Conservation (phyloP, 306 rosid species). For the Gastrolobium bilobum region DNA sequence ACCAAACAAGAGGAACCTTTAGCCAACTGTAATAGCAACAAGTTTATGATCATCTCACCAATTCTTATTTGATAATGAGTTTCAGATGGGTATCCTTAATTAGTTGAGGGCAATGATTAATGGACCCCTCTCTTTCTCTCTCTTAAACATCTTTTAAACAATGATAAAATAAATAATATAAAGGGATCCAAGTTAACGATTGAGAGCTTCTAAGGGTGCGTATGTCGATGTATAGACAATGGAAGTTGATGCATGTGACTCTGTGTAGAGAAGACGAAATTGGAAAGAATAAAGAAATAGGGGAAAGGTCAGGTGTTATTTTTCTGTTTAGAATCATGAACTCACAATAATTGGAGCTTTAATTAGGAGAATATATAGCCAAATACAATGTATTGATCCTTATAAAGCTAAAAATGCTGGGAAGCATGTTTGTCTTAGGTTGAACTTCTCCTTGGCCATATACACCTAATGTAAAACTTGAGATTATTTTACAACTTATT, state of each 20-base stretch:
- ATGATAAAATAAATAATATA: conserved; percentile 40
- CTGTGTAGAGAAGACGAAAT: conserved; percentile 46
- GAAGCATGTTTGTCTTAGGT: conserved; percentile 55
- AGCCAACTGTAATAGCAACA: conserved; percentile 55
- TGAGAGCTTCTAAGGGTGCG: conserved; percentile 50
- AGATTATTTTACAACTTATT: conserved; percentile 27
- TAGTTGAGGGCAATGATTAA: conserved; percentile 58
- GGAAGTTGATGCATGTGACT: conserved; percentile 65
- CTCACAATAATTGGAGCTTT: conserved; percentile 48
- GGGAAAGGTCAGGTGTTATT: conserved; percentile 49
- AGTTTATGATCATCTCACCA: conserved; percentile 31
- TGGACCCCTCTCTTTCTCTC: conserved; percentile 24
- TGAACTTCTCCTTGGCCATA: conserved; percentile 52
- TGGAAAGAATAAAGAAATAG: conserved; percentile 41
- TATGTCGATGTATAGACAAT: conserved; percentile 50
- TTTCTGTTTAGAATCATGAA: conserved; percentile 45
- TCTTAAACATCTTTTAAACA: conserved; percentile 21
- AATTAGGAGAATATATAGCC: conserved; percentile 31
- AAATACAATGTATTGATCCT: conserved; percentile 56
- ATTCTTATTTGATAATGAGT: conserved; percentile 39
- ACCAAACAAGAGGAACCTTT: conserved; percentile 48
- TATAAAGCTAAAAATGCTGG: conserved; percentile 32
- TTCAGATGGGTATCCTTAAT: conserved; percentile 42
- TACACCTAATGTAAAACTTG: conserved; percentile 47
- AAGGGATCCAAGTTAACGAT: conserved; percentile 67